Percentiles rank a stretch among this genome's conserved stretches.
phyloP scores from a whole-genome alignment of 208 protist species.

The Acanthamoeba lenticulata region DNA sequence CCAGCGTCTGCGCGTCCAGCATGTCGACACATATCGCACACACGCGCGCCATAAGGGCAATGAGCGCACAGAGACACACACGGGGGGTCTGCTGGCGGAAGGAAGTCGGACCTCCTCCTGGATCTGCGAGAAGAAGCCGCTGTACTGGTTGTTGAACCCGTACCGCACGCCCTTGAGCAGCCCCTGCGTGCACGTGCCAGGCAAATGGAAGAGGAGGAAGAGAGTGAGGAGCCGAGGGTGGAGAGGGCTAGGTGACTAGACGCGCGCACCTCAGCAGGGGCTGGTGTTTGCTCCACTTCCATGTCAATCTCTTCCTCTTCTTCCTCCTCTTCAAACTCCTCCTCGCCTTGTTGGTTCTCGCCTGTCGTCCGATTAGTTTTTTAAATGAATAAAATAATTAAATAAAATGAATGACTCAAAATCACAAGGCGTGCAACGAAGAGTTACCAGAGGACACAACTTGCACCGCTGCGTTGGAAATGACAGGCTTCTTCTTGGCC shows the following conservation, averaged over 20 bases:
- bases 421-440: background rate
- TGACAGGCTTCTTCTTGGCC: background rate
- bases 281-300: slow-evolving; percentile 21
- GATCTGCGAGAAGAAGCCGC: slow-evolving; percentile 21
- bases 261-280: background rate
- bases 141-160: slow-evolving; percentile 52
- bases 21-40: too few relatives aligned
- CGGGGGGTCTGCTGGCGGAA: too few relatives aligned
- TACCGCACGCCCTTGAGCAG: slow-evolving; percentile 28
- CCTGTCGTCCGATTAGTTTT: background rate
- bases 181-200: background rate
- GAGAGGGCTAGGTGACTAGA: background rate
- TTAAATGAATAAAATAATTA: background rate
- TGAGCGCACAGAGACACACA: too few relatives aligned
- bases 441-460: background rate
- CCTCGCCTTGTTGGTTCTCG: background rate
- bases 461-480: background rate
- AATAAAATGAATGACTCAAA: background rate
- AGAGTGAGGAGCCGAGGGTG: background rate
- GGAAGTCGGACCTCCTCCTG: slow-evolving; percentile 17
- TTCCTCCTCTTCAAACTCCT: background rate
- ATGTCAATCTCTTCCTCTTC: slow-evolving; percentile 10
- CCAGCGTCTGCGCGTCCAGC: background rate
- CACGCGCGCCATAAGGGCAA: too few relatives aligned
- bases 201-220: background rate